Percentiles rank a stretch among this genome's conserved stretches.
phyloP scores from a whole-genome alignment of 2,329 filamentous ascomycete species.

The Rutstroemia sp. region DNA sequence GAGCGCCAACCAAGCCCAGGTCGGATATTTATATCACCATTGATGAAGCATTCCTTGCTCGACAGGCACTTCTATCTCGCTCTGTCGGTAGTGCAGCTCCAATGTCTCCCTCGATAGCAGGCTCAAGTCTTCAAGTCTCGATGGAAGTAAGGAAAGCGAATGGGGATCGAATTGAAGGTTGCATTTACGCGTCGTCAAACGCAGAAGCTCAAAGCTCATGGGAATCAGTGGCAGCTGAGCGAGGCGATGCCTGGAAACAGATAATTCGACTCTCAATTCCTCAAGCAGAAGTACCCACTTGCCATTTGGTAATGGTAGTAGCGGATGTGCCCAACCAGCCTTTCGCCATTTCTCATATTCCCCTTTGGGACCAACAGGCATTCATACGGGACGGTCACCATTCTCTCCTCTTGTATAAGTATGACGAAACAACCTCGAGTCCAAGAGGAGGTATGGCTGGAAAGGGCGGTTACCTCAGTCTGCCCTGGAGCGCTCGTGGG shows the following conservation, averaged over 20 bases:
- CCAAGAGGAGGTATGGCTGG: constrained; percentile 54
- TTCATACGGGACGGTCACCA: constrained; percentile 84
- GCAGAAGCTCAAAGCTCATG: constrained; percentile 72
- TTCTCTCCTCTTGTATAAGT: constrained; percentile 74
- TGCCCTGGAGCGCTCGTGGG: constrained; percentile 69
- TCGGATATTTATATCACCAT: constrained; percentile 95
- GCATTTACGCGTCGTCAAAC: constrained; percentile 83
- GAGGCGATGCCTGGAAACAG: constrained; percentile 80
- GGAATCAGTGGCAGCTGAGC: constrained; percentile 74
- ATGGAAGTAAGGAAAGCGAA: constrained; percentile 75
- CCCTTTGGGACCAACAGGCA: constrained; percentile 84
- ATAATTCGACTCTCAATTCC: constrained; percentile 76
- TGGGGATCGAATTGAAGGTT: constrained; percentile 79
- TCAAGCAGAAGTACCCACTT: constrained; percentile 70
- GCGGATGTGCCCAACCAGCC: constrained; percentile 80
- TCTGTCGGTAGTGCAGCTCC: constrained; percentile 67
- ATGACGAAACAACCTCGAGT: constrained; percentile 81
- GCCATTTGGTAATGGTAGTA: constrained; percentile 84
- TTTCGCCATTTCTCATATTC: constrained; percentile 88
- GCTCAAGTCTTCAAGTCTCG: constrained; percentile 77
- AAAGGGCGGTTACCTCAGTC: constrained; percentile 77
- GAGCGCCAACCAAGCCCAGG: constrained; percentile 77
- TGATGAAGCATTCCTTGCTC: constrained; percentile 68
- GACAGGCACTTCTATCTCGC: constrained; percentile 64
- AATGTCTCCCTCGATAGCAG: constrained; percentile 51